A percentile compares a stretch with the other conserved stretches of the same genome.
Conservation (phyloP, 2,329 filamentous ascomycete genomes). For the Colletotrichum sp. region DNA sequence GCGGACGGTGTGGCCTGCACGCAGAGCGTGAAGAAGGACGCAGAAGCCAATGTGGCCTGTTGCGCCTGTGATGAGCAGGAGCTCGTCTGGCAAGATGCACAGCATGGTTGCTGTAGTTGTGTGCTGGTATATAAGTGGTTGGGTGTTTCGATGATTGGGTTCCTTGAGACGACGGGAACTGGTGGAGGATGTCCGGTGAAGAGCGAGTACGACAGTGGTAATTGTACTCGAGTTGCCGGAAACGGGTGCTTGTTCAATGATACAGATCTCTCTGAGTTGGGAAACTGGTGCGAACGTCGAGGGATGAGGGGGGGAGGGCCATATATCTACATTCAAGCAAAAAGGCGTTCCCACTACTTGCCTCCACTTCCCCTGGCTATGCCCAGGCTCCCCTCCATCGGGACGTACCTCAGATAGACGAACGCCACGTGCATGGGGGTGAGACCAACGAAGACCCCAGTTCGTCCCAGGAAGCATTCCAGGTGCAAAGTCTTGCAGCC, state of each 20-base stretch:
- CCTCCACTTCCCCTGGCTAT: background rate
- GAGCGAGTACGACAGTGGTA: background rate
- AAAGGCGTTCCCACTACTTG: background rate
- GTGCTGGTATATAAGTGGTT: background rate
- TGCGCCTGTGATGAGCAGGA: conserved; percentile 32
- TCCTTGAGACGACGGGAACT: background rate
- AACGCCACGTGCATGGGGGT: conserved; percentile 9
- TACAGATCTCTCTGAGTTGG: background rate
- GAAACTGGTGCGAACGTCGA: background rate
- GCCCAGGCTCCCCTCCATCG: background rate
- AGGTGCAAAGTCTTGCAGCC: background rate
- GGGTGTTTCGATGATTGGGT: background rate
- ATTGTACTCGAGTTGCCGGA: background rate
- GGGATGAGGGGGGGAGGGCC: background rate
- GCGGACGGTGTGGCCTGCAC: conserved; percentile 32
- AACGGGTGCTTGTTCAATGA: background rate
- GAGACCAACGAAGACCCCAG: background rate
- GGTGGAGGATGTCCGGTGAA: background rate
- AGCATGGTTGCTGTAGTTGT: conserved; percentile 1
- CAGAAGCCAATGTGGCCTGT: conserved; percentile 36
- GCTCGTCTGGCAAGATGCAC: conserved; percentile 17
- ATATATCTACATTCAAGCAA: conserved; percentile 6
- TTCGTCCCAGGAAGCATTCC: background rate
- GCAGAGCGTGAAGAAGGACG: conserved; percentile 29
- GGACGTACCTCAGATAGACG: conserved; percentile 4